Conservation (phyloP, 2,329 filamentous ascomycete species). For the Monilinia laxa region DNA sequence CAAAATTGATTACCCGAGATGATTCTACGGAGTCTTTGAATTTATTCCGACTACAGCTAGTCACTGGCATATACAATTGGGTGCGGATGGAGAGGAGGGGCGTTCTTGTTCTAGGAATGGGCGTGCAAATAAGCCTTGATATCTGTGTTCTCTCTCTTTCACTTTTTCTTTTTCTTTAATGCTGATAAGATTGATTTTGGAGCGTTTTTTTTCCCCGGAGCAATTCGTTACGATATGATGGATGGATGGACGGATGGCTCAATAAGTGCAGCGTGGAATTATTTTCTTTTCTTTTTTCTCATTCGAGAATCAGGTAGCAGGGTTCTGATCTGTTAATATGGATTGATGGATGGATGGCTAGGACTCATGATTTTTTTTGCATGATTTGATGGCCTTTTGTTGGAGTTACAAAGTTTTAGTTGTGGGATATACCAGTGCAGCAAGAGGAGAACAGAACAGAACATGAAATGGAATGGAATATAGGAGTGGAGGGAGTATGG, state of each 20-base stretch:
- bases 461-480: background rate
- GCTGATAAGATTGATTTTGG: conserved; percentile 8
- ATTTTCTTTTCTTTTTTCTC: background rate
- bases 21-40: conserved; percentile 2
- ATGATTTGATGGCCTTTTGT: conserved; percentile 9
- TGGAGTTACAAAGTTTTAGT: conserved; percentile 9
- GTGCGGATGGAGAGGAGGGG: conserved; percentile 4
- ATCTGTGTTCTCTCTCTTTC: background rate
- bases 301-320: background rate
- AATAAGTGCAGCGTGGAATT: background rate
- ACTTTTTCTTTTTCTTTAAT: background rate
- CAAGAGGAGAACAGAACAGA: background rate
- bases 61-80: conserved; percentile 9
- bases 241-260: background rate
- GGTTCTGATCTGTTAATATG: conserved; percentile 2
- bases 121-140: conserved; percentile 13
- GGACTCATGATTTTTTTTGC: conserved; percentile 4
- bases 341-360: background rate
- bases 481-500: background rate
- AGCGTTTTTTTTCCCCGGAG: background rate
- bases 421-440: conserved; percentile 4
- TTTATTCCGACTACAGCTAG: conserved; percentile 5
- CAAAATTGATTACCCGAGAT: background rate
- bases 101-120: conserved; percentile 5
- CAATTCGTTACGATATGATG: conserved; percentile 9